Conservation (phyloP, 208 protist genomes). For the Acanthamoeba castellanii region DNA sequence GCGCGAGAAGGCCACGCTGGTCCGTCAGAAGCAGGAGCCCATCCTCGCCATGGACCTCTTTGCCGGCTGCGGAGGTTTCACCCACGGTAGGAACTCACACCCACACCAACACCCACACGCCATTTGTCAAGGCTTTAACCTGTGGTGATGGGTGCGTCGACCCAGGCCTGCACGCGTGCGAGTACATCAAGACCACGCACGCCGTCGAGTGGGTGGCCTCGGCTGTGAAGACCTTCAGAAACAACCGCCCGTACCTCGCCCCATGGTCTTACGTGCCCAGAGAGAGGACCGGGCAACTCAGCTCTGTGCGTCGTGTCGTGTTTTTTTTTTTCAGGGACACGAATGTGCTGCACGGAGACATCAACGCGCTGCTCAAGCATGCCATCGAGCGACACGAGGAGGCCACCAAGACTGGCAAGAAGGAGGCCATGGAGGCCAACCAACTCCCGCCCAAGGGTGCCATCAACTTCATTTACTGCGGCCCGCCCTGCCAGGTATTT, state of each 20-base stretch:
- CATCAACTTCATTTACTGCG: conserved; percentile 50
- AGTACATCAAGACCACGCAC: conserved; percentile 57
- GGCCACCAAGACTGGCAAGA: not conserved
- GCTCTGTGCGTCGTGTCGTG: not conserved
- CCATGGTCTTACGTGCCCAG: not conserved
- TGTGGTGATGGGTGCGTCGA: not conserved
- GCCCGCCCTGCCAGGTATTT: conserved; percentile 49
- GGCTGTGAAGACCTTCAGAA: conserved; percentile 53
- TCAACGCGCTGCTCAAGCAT: not conserved
- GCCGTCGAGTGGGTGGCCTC: conserved; percentile 65
- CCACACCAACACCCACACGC: too few species aligned
- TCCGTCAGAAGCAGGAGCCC: not conserved
- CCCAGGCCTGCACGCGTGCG: conserved; percentile 50
- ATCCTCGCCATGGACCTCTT: conserved; percentile 73
- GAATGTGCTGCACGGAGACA: conserved; percentile 20
- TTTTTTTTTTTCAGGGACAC: not conserved
- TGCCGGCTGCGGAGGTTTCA: conserved; percentile 73
- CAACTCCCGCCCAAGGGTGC: conserved; percentile 70
- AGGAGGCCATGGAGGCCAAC: not conserved
- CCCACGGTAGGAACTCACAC: not conserved
- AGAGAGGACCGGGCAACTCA: too few species aligned
- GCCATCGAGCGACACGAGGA: conserved; percentile 51
- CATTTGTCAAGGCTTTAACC: not conserved
- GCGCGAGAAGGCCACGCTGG: not conserved
- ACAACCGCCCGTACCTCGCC: conserved; percentile 64